These are phyloP conservation scores for Schoenoplectus tabernaemontani DNA, from an alignment of 202 grass and related monocot genomes.

Conservation along the genomic window DNA sequence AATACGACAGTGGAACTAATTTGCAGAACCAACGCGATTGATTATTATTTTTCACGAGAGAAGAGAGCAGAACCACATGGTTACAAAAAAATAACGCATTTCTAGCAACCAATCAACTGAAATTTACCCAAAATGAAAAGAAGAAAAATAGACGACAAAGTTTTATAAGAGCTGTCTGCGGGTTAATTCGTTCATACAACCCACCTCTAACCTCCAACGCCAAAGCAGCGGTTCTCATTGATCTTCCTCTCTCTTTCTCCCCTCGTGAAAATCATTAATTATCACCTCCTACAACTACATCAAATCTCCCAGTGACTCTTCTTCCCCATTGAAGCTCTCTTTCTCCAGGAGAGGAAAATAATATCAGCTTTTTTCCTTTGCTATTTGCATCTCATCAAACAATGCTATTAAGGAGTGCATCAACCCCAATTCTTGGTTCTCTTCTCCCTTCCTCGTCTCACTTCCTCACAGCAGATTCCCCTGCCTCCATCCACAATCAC, in stretches of 20 bases:
- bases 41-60: too few species aligned
- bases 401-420: conserved; percentile 68
- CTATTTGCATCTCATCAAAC: background rate
- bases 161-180: background rate
- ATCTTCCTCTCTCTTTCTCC: background rate
- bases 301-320: background rate
- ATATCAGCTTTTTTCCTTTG: background rate
- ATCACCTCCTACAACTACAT: background rate
- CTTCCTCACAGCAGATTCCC: conserved; percentile 24
- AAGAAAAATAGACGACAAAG: background rate
- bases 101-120: background rate
- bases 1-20: background rate
- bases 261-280: conserved; percentile 17
- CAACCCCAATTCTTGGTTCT: conserved; percentile 62
- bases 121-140: background rate
- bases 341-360: background rate
- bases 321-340: background rate
- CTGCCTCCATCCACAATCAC: conserved; percentile 34
- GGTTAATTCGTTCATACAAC: background rate
- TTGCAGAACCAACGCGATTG: background rate
- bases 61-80: too few species aligned
- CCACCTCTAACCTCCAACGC: background rate
- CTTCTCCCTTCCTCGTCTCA: conserved; percentile 30
- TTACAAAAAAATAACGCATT: background rate
- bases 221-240: background rate